phyloP scores from a whole-genome alignment of 2,329 filamentous ascomycete species.

The Truncatella angustata region DNA sequence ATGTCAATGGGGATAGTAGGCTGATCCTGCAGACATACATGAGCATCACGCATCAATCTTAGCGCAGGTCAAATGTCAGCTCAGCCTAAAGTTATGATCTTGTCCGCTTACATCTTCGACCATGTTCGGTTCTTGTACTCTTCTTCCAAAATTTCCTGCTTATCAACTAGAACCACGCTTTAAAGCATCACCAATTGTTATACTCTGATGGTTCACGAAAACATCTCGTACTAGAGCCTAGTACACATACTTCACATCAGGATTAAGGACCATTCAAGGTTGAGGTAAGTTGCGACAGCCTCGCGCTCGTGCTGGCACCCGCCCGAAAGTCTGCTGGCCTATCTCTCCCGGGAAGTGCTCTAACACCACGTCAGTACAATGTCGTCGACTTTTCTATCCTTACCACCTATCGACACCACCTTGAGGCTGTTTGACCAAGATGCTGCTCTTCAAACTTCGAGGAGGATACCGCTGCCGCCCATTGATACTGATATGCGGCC shows the following conservation, averaged over 20 bases:
- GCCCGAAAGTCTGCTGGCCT: background rate
- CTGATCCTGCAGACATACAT: slow-evolving; percentile 4
- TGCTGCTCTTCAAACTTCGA: background rate
- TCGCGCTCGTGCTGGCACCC: background rate
- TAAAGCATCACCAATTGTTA: background rate
- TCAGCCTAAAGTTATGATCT: slow-evolving; percentile 2
- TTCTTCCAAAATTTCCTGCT: background rate
- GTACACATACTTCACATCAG: background rate
- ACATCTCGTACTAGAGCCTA: background rate
- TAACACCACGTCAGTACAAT: background rate
- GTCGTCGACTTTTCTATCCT: slow-evolving; percentile 1
- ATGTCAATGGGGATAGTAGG: slow-evolving; percentile 5
- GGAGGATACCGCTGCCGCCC: slow-evolving; percentile 17
- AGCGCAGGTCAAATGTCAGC: background rate
- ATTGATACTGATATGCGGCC: slow-evolving; percentile 18
- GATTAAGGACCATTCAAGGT: background rate
- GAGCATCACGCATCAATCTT: background rate
- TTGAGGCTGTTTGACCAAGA: slow-evolving; percentile 9
- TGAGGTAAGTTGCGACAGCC: background rate
- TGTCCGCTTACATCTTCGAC: background rate
- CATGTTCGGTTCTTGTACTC: background rate
- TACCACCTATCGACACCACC: slow-evolving; percentile 9
- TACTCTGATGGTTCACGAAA: background rate
- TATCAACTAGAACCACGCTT: background rate
- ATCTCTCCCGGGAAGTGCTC: background rate